Base-by-base conservation (phyloP, 192 early-diverging fungal species). In the Helicostylum pulchrum region DNA sequence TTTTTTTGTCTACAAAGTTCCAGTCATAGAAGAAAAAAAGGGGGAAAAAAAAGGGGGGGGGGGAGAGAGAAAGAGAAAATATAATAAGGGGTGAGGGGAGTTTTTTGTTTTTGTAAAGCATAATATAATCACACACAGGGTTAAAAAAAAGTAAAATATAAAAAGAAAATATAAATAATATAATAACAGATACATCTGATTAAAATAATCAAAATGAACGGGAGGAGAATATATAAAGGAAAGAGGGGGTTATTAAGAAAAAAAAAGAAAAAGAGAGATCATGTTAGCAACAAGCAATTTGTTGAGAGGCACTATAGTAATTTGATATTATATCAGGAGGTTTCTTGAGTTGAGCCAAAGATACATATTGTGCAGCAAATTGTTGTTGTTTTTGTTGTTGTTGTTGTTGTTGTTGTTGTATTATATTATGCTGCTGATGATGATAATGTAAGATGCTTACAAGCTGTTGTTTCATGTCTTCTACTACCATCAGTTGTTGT, bases 91-190 rank as follows among this genome's bases (percentile, higher is more conserved):
- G 36, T 1, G 36, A 39, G 36, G 36, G 36, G 36, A 39, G 36
- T 15, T 47, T 47, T 53, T 54, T 54, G 26, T 53, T 54, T 54
- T 30, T 31, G 4, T 0, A 39, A 30, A 26, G 53, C 53, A 55
- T 55, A 55, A 30, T 34, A 55, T 55, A 55, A 55, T 55, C 53
- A 55, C 53, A 55, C 53, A 55, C 53, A 55, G 26, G 32, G 15
- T 32, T 26, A 26, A 26, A 34, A 36, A 26, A 26, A 34, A 36
- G n/a, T n/a, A 30, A 34, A 14, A 26, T 17, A 34, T 26, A 26
- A 17, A 17, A 5, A 48, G 12, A 15, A 17, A 15, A 26, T 26
- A 26, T 26, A 26, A 26, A 26, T 26, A 26, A 26, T 26, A 26
- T 26, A 26, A 26, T 26, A 26, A 48, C 46, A 48, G 46, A 48